Conservation (phyloP, 352 stramenopile genomes). For the Phytophthora pini region DNA sequence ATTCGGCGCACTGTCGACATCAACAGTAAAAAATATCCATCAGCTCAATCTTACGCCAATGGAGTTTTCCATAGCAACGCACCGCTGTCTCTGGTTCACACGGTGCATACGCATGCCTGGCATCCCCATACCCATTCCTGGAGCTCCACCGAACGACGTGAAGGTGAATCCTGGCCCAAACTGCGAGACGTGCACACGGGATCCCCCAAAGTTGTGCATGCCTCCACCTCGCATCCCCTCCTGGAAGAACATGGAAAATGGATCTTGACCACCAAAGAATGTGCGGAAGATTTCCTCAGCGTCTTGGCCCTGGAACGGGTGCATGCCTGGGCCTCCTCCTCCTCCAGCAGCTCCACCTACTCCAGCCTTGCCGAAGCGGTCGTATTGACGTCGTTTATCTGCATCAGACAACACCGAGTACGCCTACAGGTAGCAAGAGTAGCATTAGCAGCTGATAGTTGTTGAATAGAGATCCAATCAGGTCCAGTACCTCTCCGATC, state of each 20-base stretch:
- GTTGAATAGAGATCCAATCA: neutral
- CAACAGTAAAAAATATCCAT: slow-evolving; percentile 6
- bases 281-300: slow-evolving; percentile 84
- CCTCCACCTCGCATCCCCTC: slow-evolving; percentile 61
- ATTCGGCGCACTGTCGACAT: slow-evolving; percentile 33
- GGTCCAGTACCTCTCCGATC: slow-evolving; percentile 75
- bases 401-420: slow-evolving; percentile 93
- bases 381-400: slow-evolving; percentile 89
- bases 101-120: slow-evolving; percentile 60
- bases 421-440: slow-evolving; percentile 43
- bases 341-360: slow-evolving; percentile 49
- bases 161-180: slow-evolving; percentile 85
- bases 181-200: slow-evolving; percentile 79
- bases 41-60: slow-evolving; percentile 1
- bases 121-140: slow-evolving; percentile 57
- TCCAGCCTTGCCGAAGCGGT: slow-evolving; percentile 90
- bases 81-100: slow-evolving; percentile 62
- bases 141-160: slow-evolving; percentile 69
- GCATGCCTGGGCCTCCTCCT: slow-evolving; percentile 43
- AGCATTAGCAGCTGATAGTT: neutral
- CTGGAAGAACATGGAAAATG: slow-evolving; percentile 89
- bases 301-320: slow-evolving; percentile 74
- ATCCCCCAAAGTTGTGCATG: slow-evolving; percentile 56
- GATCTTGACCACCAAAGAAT: slow-evolving; percentile 85
- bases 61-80: slow-evolving; percentile 1